Base-by-base conservation (phyloP, 768 basidiomycete species). In the Naematelia aurantialba region DNA sequence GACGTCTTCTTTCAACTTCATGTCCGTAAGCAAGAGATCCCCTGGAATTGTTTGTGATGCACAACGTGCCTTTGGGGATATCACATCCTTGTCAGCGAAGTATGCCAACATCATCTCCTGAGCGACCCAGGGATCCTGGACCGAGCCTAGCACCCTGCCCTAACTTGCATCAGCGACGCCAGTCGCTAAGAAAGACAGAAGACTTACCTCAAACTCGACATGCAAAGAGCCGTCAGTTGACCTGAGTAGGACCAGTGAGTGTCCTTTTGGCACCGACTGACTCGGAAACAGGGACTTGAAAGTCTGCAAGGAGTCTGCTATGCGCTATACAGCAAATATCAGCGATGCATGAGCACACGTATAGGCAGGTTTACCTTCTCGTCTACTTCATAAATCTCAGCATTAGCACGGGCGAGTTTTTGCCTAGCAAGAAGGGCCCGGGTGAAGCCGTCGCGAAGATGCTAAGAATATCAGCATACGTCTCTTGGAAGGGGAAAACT, bases 391-490 rank as follows among this genome's bases (percentile, higher is more conserved):
- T 66, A 63, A 11, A 79, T 25, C 21, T 52, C 26, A 0, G 67
- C 61, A 1, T 67, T 56, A 13, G 69, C 61, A 19, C 62, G 60
- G 5, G 78, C 75, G 2, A 72, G 53, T 61, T 79, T 79, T 52
- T 79, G 69, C 3, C 79, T 67, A 0, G 77, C 78, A 25, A 68
- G 54, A 26, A 80, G 56, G 1, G 78, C 77, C 12, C 79, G 63
- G 0, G 77, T 75, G 62, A 80, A 79, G 0, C 74, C 79, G 60
- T 80, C 79, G 14, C 79, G 73, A 0, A 80, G 73, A 55, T 80
- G 79, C 51, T 74, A 45, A 19, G 22, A 50, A 14, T 12, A 49
- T 47, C 11, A 54, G 49, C 44, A 45, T 12, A 26, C 22, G 49
- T 13, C 21, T 27, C 22, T 5, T 10, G 45, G 17, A 56, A 42